Base-by-base conservation (phyloP, 2,329 filamentous ascomycete species). In the Dryadomyces quercivorus region DNA sequence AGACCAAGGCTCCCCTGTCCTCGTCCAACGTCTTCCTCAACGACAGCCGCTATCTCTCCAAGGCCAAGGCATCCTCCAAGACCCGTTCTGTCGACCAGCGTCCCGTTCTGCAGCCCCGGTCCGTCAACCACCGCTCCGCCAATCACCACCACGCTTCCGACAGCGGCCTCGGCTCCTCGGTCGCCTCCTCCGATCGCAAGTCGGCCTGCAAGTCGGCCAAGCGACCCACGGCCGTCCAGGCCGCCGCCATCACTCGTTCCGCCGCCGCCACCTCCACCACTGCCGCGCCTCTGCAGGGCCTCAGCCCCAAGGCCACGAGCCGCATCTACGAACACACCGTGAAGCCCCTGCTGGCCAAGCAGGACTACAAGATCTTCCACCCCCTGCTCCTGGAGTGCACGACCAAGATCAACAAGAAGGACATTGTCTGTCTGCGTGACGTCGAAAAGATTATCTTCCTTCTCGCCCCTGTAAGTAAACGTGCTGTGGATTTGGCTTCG, bases 371-470 rank as follows among this genome's bases (percentile, higher is more conserved):
- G 67, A 82, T 86, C 50, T 95, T 95, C 68, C 85, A 89, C 66
- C 76, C 85, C 50, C 80, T 95, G 62, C 78, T 95, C 59, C 76
- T 85, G 61, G 85, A 88, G 68, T 82, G 90, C 60, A 88, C 88
- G 50, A 77, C 79, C 67, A 85, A 85, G 65, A 93, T 95, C 66
- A 81, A 82, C 64, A 81, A 84, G 65, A 91, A 89, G 69, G 83
- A 93, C 63, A 93, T 97, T 64, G 83, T 87, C 67, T 95, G 87
- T 72, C 81, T 97, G 54, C 84, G 92, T 68, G 92, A 97, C 70
- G 78, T 97, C 51, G 92, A 97, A 71, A 95, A 95, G 80, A 92
- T 86, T 10, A 75, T 97, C 58, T 81, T 96, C 64, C 90, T 91
- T 70, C 82, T 91, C 68, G 89, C 91, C 74, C 88, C 88, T 69